phyloP scores from a whole-genome alignment of 202 grass and related monocot species.

The Zoysia matrella region DNA sequence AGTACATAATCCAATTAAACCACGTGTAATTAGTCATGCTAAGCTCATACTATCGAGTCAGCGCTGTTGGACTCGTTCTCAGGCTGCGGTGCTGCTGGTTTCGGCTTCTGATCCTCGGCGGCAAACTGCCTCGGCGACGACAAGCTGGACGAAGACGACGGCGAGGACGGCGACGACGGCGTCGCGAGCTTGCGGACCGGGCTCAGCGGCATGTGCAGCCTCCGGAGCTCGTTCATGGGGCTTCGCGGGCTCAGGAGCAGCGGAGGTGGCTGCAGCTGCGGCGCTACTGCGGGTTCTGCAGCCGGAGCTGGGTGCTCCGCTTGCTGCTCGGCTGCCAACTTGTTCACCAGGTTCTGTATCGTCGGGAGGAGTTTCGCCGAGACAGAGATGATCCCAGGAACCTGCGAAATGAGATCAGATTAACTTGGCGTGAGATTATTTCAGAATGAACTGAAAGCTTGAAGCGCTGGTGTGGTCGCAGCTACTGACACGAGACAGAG shows the following conservation, averaged over 20 bases:
- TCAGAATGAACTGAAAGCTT: background rate
- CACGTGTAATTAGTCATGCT: too few species aligned
- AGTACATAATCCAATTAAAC: background rate
- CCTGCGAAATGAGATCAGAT: conserved; percentile 25
- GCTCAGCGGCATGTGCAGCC: conserved; percentile 46
- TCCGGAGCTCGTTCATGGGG: conserved; percentile 50
- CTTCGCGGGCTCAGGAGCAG: conserved; percentile 54
- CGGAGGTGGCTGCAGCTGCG: conserved; percentile 44
- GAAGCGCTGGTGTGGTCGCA: background rate
- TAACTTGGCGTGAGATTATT: conserved; percentile 1
- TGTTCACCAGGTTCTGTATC: conserved; percentile 55
- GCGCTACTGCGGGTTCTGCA: conserved; percentile 28
- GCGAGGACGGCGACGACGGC: conserved; percentile 25
- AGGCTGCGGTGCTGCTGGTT: background rate
- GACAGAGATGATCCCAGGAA: conserved; percentile 58
- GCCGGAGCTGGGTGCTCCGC: conserved; percentile 23
- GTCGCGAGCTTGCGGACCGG: conserved; percentile 33
- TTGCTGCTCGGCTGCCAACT: conserved; percentile 48
- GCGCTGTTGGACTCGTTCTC: conserved; percentile 43
- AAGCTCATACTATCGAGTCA: conserved; percentile 60
- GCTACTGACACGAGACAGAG: background rate
- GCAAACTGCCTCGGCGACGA: conserved; percentile 34
- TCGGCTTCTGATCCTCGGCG: conserved; percentile 47
- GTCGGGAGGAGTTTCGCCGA: conserved; percentile 53
- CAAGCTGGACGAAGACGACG: conserved; percentile 36